Evolutionary conservation across 2,329 filamentous ascomycete species (phyloP).

Genomic region (Arthrobotrys entomopaga): DNA sequence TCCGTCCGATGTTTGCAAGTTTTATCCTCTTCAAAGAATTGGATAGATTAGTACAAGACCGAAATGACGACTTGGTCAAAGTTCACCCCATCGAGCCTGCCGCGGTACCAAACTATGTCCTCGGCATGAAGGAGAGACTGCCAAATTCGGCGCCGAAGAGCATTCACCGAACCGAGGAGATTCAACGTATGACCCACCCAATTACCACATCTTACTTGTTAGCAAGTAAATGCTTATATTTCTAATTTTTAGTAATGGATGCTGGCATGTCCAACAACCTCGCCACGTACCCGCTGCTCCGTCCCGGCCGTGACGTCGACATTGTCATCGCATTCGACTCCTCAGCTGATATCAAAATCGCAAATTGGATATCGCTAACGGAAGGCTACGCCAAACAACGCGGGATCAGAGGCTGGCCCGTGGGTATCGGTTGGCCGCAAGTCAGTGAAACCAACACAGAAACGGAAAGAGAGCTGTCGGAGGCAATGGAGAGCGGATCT

Average conservation of each 20-base stretch:
- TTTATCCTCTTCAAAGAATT: conserved; percentile 79
- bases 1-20: conserved; percentile 81
- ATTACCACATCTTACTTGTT: conserved; percentile 64
- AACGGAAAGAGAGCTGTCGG: conserved; percentile 71
- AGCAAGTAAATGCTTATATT: conserved; percentile 1
- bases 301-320: conserved; percentile 87
- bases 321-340: conserved; percentile 93
- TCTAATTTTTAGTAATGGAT: conserved; percentile 65
- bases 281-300: conserved; percentile 91
- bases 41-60: conserved; percentile 82
- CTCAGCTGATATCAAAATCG: conserved; percentile 88
- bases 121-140: conserved; percentile 80
- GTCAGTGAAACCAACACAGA: conserved; percentile 68
- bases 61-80: conserved; percentile 84
- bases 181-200: conserved; percentile 23
- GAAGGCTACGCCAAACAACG: conserved; percentile 93
- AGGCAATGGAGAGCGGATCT: conserved; percentile 71
- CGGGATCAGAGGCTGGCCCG: conserved; percentile 91
- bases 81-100: conserved; percentile 95
- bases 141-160: conserved; percentile 80
- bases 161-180: conserved; percentile 71
- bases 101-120: conserved; percentile 86
- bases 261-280: conserved; percentile 99
- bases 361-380: conserved; percentile 94
- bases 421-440: conserved; percentile 93